Evolutionary conservation across 306 rosid genomes (phyloP), one percentile per base, ranked within the genome.

Genomic region (Carpinus viminea): DNA sequence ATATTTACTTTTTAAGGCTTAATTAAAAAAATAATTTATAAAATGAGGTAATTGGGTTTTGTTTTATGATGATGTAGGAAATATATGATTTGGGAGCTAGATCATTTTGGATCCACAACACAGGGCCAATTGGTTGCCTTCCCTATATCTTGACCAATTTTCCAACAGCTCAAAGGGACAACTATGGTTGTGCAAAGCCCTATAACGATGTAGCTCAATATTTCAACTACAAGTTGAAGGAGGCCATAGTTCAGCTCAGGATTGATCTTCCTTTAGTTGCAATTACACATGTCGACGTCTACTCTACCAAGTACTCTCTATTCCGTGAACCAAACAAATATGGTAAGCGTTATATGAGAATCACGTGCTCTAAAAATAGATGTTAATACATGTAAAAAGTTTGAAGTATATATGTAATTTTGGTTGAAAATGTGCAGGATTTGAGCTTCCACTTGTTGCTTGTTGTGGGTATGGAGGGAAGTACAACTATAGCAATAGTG

Each of bases 401-500:
- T 2, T 36, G 16, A 2, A 60, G 21, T 38, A 2, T 4, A 2
- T 31, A 31, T 4, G 3, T 31, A 31, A 31, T 24, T 76, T 6
- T 2, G 11, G 21, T 51, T 38, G 7, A 3, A 41, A 4, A 16
- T 65, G 36, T 74, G 77, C 71, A 88, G 91, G 94, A 53, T 88
- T 88, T 82, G 89, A 86, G 70, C 28, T 28, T 16, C 85, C 92
- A 24, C 78, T 50, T 0, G 78, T 78, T 51, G n/a, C 87, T 2
- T 90, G 92, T 16, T 88, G 94, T 76, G 92, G 94, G 0, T 65
- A 80, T 68, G 94, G 89, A 71, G 94, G 89, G 26, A 26, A 80
- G 56, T 85, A 90, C 79, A 88, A 85, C 64, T 83, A 28, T 15
- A 71, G 13, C 50, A 0, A 0, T 8, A 41, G 1, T 52, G 79